Evolutionary conservation across 805 yeast genomes (phyloP).

Genomic region (Metschnikowia lunata): DNA sequence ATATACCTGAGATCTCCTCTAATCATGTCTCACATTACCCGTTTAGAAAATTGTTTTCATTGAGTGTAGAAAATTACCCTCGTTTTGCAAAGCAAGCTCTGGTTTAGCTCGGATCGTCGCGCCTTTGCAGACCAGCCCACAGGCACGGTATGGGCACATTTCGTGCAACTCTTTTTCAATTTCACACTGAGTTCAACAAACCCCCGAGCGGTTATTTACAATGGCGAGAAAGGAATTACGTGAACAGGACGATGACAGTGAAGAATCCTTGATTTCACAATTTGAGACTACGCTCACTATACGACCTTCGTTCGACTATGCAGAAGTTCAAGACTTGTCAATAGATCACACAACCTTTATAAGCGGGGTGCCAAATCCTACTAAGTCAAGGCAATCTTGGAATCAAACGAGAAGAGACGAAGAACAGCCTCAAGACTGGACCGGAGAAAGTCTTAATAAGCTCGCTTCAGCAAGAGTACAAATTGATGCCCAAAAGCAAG

Average conservation of each 20-base stretch:
- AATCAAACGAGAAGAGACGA: background rate
- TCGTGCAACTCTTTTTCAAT: too few species aligned
- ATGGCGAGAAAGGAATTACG: slow-evolving; percentile 7
- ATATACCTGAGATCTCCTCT: too few species aligned
- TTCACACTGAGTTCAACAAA: too few species aligned
- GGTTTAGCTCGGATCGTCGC: too few species aligned
- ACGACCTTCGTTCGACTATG: slow-evolving; percentile 32
- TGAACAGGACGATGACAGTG: slow-evolving; percentile 13
- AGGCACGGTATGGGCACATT: too few species aligned
- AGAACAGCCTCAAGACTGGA: background rate
- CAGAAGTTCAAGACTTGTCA: slow-evolving; percentile 32
- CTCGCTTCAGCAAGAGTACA: background rate
- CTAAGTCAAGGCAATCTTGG: slow-evolving; percentile 1
- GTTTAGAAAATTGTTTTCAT: too few species aligned
- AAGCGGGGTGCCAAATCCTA: slow-evolving; percentile 21
- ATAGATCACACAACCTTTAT: slow-evolving; percentile 37
- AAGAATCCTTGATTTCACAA: slow-evolving; percentile 26
- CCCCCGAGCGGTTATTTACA: background rate
- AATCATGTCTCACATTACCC: too few species aligned
- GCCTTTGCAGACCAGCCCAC: too few species aligned
- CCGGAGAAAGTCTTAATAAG: background rate
- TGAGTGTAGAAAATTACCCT: too few species aligned
- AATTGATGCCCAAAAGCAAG: background rate
- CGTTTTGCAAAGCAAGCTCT: too few species aligned
- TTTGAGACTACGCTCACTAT: slow-evolving; percentile 43